phyloP scores from a whole-genome alignment of 805 yeast species.

The Starmerella cellae region DNA sequence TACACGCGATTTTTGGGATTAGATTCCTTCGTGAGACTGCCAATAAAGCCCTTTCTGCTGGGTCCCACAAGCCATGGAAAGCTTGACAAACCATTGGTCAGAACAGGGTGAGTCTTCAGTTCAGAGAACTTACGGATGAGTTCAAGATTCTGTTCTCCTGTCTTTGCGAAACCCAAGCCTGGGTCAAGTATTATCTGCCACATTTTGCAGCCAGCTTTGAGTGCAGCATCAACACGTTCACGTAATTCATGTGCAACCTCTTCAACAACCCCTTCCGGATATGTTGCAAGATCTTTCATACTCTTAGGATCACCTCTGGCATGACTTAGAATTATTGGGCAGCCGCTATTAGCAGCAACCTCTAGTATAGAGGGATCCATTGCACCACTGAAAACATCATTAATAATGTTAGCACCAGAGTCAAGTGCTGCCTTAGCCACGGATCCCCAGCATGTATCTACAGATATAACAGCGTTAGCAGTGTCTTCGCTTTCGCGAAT shows the following conservation, averaged over 20 bases:
- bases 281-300: conserved; percentile 50
- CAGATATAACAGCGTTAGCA: conserved; percentile 44
- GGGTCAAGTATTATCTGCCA: conserved; percentile 94
- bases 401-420: conserved; percentile 81
- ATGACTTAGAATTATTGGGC: conserved; percentile 73
- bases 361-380: conserved; percentile 54
- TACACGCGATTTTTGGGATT: conserved; percentile 49
- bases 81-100: conserved; percentile 24
- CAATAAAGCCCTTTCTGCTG: conserved; percentile 78
- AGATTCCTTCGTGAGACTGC: conserved; percentile 48
- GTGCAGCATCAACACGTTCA: conserved; percentile 42
- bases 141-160: conserved; percentile 51
- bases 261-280: conserved; percentile 36
- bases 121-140: conserved; percentile 35
- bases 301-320: conserved; percentile 68
- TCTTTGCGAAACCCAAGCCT: conserved; percentile 93
- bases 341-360: conserved; percentile 50
- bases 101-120: conserved; percentile 21
- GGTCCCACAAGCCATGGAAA: conserved; percentile 73
- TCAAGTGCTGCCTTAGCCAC: conserved; percentile 59
- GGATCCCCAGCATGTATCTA: conserved; percentile 72
- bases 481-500: conserved; percentile 34
- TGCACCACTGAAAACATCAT: conserved; percentile 75
- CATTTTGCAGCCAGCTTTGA: conserved; percentile 50
- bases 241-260: conserved; percentile 57